Conservation (phyloP, 2,329 filamentous ascomycete species). For the Trichoderma sp. region DNA sequence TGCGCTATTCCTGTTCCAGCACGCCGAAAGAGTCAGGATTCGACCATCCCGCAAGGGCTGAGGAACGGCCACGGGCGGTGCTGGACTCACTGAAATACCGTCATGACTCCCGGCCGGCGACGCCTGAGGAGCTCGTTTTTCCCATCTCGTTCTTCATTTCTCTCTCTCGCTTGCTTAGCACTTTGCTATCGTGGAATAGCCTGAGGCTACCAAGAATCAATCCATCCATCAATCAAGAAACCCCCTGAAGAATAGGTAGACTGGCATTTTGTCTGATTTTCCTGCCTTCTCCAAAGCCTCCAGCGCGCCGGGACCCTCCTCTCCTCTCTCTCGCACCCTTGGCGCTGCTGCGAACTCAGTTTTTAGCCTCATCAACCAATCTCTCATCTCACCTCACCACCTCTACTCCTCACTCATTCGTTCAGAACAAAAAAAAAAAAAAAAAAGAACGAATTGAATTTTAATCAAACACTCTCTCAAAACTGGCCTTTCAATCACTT, state of each 20-base stretch:
- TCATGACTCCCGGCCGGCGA: conserved; percentile 40
- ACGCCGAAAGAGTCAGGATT: conserved; percentile 51
- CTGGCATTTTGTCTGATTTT: not conserved
- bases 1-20: conserved; percentile 46
- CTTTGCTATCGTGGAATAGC: conserved; percentile 8
- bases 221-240: not conserved
- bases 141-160: conserved; percentile 24
- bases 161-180: not conserved
- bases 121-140: conserved; percentile 40
- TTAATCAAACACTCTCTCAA: not conserved
- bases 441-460: not conserved
- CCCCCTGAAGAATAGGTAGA: not conserved
- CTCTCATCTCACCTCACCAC: not conserved
- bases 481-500: conserved; percentile 2
- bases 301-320: conserved; percentile 26
- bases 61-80: conserved; percentile 19
- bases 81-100: conserved; percentile 42
- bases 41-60: conserved; percentile 36
- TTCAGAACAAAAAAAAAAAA: conserved; percentile 7
- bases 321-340: conserved; percentile 17
- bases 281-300: not conserved
- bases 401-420: conserved; percentile 1
- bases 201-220: not conserved
- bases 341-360: conserved; percentile 27
- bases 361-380: not conserved